Conservation (phyloP, 768 basidiomycete genomes). For the Flagelloscypha sp. region DNA sequence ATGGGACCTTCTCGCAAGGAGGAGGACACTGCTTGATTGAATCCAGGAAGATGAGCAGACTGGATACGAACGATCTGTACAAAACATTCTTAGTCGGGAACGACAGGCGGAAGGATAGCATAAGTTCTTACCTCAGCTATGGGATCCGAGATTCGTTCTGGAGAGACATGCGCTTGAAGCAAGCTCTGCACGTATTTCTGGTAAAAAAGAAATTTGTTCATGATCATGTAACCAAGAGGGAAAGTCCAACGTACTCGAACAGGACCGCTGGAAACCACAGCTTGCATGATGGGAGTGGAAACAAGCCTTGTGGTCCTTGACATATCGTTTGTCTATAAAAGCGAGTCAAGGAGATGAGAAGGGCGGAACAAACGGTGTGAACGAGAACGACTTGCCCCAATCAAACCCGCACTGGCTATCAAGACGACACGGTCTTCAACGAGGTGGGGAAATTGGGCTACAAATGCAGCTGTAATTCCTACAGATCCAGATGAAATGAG, state of each 20-base stretch:
- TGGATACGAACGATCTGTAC: conserved; percentile 65
- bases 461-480: conserved; percentile 75
- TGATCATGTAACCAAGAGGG: not conserved
- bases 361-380: not conserved
- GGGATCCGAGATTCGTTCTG: conserved; percentile 19
- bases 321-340: conserved; percentile 48
- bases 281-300: conserved; percentile 68
- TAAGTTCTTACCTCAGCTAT: conserved; percentile 33
- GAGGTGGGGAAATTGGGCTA: conserved; percentile 62
- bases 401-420: conserved; percentile 61
- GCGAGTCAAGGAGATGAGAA: not conserved
- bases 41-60: conserved; percentile 67
- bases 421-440: conserved; percentile 58
- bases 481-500: too few relatives aligned
- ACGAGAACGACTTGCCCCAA: conserved; percentile 38
- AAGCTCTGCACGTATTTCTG: conserved; percentile 50
- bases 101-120: not conserved
- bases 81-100: conserved; percentile 1
- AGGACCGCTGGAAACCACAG: conserved; percentile 51
- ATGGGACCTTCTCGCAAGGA: conserved; percentile 67
- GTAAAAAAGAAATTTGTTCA: too few relatives aligned
- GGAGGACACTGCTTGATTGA: conserved; percentile 70
- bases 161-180: conserved; percentile 33
- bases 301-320: conserved; percentile 72
- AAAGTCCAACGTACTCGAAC: conserved; percentile 36